Evolutionary conservation across 2,329 filamentous ascomycete species (phyloP), one percentile per base, ranked within the genome.

Genomic region (Alternaria arborescens): DNA sequence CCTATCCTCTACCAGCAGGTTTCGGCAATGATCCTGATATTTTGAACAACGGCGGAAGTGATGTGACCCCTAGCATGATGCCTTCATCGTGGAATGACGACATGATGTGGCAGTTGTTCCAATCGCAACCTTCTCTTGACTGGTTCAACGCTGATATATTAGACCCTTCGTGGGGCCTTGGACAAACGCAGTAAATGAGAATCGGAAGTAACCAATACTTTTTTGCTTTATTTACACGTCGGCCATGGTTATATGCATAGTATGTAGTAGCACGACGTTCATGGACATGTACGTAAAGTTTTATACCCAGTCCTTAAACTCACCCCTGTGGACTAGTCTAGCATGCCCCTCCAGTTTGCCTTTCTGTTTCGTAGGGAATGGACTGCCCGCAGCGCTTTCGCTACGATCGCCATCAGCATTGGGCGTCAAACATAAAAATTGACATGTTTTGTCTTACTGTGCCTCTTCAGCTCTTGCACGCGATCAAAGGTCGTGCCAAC

Each of bases 91-190:
- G 72, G 69, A 69, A 73, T 7, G 73, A 77, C 24, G 72, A 76
- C 32, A 74, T 76, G 71, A 74, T 76, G 71, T 73, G 66, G 68
- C 72, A 74, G 50, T 55, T 77, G 40, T 77, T 77, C 46, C 72
- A 76, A 48, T 71, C 68, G 8, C 73, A 77, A 30, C 75, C 75
- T 10, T 75, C 70, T 8, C 56, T 77, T 20, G 73, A 77, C 22
- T 77, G 75, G 75, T 75, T 77, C 53, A 74, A 75, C 20, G 68
- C 73, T 5, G 72, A 76, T 20, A 72, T 77, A 18, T 44, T 76
- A 52, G 71, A 76, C 50, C 70, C 67, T 16, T 59, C 61, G 18
- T 74, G 71, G 71, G 62, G 72, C 46, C 26, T 69, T 18, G 58
- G 54, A n/a, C 18, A 62, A 24, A 51, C 62, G 12, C 32, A 50